Base-by-base conservation (phyloP, 1,284 basidiomycete genomes). In the Naganishia sp. region DNA sequence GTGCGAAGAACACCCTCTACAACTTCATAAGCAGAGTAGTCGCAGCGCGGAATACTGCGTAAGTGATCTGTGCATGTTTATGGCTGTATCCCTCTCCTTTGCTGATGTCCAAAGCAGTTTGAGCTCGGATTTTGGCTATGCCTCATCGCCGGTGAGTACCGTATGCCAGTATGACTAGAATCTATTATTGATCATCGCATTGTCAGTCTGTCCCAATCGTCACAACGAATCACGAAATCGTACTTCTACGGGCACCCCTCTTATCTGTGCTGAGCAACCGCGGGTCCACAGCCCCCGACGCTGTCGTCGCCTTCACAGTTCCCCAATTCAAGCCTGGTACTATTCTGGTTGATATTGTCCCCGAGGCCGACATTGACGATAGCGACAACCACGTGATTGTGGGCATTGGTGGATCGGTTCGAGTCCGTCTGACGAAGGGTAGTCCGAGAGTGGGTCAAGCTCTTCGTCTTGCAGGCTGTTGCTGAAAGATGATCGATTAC, bases 21-120 rank as follows among this genome's bases (percentile, higher is more conserved):
- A 71, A 74, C 32, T 82, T 85, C 70, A 81, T 87, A 64, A 82
- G 77, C 51, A 75, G 82, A 2, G 79, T 90, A 41, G 90, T 89
- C 71, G 80, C 79, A 11, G 87, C 85, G 2, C 82, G 89, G 45
- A 86, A 85, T 69, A 79, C 80, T 3, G 87, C 87, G 67, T 68
- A 47, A 63, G 67, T 53, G 6, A 23, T 9, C 52, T 21, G 25
- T 15, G 15, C 10, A 13, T 23, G 4, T 17, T n/a, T n/a, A 17
- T 28, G 18, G 21, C 18, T 13, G 32, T 55, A 18, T 28, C n/a
- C 18, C 11, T 17, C n/a, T 25, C 32, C 32, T 6, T 18, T 28
- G 56, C 17, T 17, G n/a, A n/a, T 10, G 13, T 17, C 4, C 23
- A 51, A 17, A 13, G 6, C 31, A 64, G 63, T 13, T 28, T 64